Evolutionary conservation across 192 early-diverging fungal genomes (phyloP).

Genomic region (Coemansia sp.): DNA sequence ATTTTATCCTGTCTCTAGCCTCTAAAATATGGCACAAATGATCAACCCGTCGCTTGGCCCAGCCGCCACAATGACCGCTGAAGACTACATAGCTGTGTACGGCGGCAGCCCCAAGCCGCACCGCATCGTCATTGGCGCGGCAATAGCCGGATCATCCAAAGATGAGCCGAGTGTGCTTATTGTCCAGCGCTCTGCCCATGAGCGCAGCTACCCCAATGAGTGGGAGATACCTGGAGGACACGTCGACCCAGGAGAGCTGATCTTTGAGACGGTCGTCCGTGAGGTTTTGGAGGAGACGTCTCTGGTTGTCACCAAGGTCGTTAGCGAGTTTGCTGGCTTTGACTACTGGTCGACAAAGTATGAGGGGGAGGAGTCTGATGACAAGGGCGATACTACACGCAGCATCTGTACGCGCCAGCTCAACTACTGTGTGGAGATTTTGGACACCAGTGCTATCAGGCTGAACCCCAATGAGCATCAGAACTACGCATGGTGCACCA

Average conservation of each 20-base stretch:
- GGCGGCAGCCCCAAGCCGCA: constrained; percentile 17
- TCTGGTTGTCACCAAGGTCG: constrained; percentile 23
- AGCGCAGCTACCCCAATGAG: constrained; percentile 45
- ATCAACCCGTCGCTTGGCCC: not conserved
- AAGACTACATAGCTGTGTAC: constrained; percentile 8
- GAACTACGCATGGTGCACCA: constrained; percentile 34
- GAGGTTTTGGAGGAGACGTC: constrained; percentile 51
- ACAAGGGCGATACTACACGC: not conserved
- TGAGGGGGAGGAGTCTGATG: constrained; percentile 18
- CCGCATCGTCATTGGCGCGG: constrained; percentile 42
- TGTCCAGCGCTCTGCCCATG: constrained; percentile 42
- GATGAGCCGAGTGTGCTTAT: constrained; percentile 24
- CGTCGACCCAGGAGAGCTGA: constrained; percentile 40
- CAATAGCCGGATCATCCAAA: constrained; percentile 16
- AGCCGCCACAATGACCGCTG: constrained; percentile 14
- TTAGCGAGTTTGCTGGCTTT: constrained; percentile 39
- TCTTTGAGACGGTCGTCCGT: constrained; percentile 34
- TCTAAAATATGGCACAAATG: not conserved
- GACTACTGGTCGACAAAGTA: constrained; percentile 36
- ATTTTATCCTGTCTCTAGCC: not conserved
- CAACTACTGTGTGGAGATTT: constrained; percentile 39
- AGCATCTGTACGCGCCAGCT: constrained; percentile 36
- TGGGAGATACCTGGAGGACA: constrained; percentile 54
- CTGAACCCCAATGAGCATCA: constrained; percentile 45
- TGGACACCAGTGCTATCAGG: not conserved